These are phyloP conservation scores for Austroboletus niveus DNA, from an alignment of 1,284 basidiomycete genomes.

Conservation along the genomic window DNA sequence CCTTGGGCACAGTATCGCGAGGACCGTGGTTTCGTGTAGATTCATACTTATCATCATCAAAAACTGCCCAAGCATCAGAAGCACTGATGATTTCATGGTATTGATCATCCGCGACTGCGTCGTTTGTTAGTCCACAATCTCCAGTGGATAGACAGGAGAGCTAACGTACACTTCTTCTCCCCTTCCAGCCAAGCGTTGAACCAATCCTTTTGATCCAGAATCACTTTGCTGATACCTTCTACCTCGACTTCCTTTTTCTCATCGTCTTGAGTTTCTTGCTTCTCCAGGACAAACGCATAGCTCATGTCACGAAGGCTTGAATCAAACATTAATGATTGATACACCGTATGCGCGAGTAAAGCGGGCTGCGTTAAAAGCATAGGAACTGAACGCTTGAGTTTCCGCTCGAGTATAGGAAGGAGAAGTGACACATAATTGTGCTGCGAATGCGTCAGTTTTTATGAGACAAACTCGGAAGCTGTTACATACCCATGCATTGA, in stretches of 20 bases:
- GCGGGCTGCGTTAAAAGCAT: constrained; percentile 76
- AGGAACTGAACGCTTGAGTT: constrained; percentile 75
- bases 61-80: constrained; percentile 86
- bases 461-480: neutral
- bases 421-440: constrained; percentile 77
- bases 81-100: constrained; percentile 82
- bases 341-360: constrained; percentile 92
- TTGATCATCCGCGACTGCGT: constrained; percentile 70
- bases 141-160: neutral
- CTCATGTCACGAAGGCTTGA: constrained; percentile 75
- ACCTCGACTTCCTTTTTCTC: constrained; percentile 42
- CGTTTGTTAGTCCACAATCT: constrained; percentile 1
- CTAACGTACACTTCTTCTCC: constrained; percentile 78
- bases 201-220: constrained; percentile 84
- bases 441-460: constrained; percentile 38
- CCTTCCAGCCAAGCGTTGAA: constrained; percentile 88
- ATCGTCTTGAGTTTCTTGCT: constrained; percentile 41
- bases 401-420: constrained; percentile 66
- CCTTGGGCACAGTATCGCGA: constrained; percentile 42
- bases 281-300: constrained; percentile 49
- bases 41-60: constrained; percentile 62
- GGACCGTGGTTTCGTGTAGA: constrained; percentile 35
- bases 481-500: constrained; percentile 72
- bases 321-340: constrained; percentile 89
- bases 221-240: constrained; percentile 78